Conservation (phyloP, 768 basidiomycete genomes). For the Xerocomellus dryophilus region DNA sequence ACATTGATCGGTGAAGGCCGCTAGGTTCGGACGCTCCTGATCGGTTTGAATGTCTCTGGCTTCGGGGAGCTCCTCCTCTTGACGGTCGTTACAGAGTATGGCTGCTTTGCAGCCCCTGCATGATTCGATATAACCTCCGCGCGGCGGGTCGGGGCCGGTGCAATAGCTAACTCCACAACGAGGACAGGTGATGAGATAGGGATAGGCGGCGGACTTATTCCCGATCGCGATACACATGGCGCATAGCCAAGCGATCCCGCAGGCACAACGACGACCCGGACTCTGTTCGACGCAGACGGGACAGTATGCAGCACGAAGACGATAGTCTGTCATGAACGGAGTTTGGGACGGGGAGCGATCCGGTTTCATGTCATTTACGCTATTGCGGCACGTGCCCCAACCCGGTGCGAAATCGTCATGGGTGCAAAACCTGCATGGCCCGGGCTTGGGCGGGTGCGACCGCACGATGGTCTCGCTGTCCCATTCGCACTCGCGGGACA, state of each 20-base stretch:
- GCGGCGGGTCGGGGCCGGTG: background rate
- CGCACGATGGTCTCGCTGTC: conserved; percentile 12
- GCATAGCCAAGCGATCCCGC: conserved; percentile 2
- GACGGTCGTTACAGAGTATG: conserved; percentile 4
- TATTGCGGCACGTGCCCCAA: conserved; percentile 2
- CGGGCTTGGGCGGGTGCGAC: conserved; percentile 13
- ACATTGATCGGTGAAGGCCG: conserved; percentile 3
- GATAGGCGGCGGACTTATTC: background rate
- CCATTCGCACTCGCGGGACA: conserved; percentile 3
- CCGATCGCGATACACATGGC: background rate
- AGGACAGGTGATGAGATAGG: conserved; percentile 10
- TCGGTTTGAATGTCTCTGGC: background rate
- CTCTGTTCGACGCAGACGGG: conserved; percentile 1
- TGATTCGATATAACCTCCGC: background rate
- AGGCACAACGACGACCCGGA: conserved; percentile 1
- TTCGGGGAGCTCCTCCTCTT: conserved; percentile 9
- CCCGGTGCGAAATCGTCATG: background rate
- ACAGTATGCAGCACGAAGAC: background rate
- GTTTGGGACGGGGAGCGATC: conserved; percentile 11
- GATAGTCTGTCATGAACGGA: background rate
- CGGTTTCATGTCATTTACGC: fast-evolving
- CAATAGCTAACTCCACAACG: conserved; percentile 14
- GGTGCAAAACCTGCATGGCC: conserved; percentile 4
- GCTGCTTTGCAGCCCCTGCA: conserved; percentile 11
- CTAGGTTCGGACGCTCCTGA: background rate